These are phyloP conservation scores for Cercospora canescens DNA, from an alignment of 2,329 filamentous ascomycete genomes.

Conservation along the genomic window DNA sequence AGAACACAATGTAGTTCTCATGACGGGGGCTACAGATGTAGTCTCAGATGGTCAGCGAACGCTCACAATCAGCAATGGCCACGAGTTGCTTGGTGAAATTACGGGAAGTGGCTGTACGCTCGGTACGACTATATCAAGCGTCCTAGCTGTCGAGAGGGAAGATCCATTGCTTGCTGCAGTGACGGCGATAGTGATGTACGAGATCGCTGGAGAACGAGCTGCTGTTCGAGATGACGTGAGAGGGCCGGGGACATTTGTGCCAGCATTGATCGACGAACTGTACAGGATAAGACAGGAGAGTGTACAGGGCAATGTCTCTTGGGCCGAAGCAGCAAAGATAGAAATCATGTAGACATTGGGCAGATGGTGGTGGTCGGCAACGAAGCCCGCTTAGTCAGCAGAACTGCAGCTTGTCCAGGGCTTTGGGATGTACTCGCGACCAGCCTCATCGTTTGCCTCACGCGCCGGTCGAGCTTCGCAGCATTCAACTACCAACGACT, in stretches of 20 bases:
- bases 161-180: constrained; percentile 73
- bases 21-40: constrained; percentile 79
- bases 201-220: constrained; percentile 73
- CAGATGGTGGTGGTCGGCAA: not conserved
- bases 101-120: constrained; percentile 80
- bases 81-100: constrained; percentile 67
- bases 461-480: not conserved
- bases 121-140: constrained; percentile 77
- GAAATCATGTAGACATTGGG: constrained; percentile 34
- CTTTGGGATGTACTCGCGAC: constrained; percentile 4
- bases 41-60: constrained; percentile 72
- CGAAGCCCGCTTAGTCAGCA: not conserved
- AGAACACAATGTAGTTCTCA: constrained; percentile 71
- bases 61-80: constrained; percentile 72
- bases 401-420: not conserved
- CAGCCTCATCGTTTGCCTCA: not conserved
- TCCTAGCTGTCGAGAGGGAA: constrained; percentile 62
- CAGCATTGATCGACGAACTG: constrained; percentile 76
- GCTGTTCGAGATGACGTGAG: constrained; percentile 59
- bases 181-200: constrained; percentile 74
- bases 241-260: constrained; percentile 84
- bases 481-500: not conserved
- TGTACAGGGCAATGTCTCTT: constrained; percentile 49
- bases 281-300: constrained; percentile 52
- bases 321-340: constrained; percentile 56